Conservation (phyloP, 345 rosid species). For the Pelargonium nanum region DNA sequence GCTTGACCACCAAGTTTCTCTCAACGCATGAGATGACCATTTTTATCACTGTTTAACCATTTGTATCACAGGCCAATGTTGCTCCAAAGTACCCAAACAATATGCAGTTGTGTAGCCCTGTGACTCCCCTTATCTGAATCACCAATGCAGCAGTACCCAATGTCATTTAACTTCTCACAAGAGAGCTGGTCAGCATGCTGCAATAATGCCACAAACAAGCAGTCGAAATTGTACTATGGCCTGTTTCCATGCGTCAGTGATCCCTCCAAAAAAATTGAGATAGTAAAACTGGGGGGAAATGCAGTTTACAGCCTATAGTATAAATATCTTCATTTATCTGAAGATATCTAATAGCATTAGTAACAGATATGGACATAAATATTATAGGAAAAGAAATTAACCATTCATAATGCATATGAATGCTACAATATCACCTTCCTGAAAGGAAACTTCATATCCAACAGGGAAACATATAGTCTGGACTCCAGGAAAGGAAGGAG, state of each 20-base stretch:
- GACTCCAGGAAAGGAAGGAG: too few species aligned
- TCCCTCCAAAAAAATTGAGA: conserved; percentile 55
- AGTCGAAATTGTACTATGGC: conserved; percentile 57
- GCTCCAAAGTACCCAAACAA: conserved; percentile 47
- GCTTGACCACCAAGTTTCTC: conserved; percentile 40
- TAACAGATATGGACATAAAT: too few species aligned
- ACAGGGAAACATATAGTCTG: too few species aligned
- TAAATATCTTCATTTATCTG: background rate
- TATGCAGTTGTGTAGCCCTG: conserved; percentile 34
- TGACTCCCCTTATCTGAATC: conserved; percentile 53
- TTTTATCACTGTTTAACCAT: conserved; percentile 45
- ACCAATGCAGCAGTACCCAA: conserved; percentile 56
- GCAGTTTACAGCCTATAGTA: conserved; percentile 23
- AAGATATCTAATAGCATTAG: background rate
- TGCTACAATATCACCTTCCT: background rate
- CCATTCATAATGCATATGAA: background rate
- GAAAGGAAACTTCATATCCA: background rate
- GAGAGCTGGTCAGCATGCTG: conserved; percentile 69
- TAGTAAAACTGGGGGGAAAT: conserved; percentile 30
- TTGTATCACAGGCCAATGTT: conserved; percentile 47
- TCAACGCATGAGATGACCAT: conserved; percentile 49
- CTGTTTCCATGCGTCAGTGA: conserved; percentile 57
- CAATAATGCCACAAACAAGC: conserved; percentile 55
- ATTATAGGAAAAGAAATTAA: too few species aligned
- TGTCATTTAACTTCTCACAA: conserved; percentile 53